These are phyloP conservation scores for Dendrobium huoshanense DNA, from an alignment of 106 monocot genomes.

Conservation along the genomic window DNA sequence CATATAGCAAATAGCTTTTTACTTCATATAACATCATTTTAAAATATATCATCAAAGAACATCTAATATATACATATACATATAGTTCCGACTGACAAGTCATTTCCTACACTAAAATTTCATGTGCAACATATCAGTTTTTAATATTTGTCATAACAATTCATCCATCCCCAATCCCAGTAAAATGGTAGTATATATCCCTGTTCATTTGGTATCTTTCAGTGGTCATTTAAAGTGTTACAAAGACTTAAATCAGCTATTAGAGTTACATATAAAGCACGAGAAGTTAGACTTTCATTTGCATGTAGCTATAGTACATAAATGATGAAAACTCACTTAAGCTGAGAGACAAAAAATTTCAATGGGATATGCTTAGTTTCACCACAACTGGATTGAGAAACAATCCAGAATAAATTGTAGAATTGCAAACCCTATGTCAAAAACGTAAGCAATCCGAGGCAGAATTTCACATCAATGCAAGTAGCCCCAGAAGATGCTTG, in stretches of 20 bases:
- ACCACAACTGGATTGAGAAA: background rate
- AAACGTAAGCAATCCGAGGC: background rate
- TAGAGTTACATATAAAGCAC: background rate
- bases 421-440: background rate
- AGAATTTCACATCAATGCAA: background rate
- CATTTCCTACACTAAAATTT: background rate
- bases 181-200: background rate
- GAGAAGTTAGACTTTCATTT: background rate
- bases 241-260: no score
- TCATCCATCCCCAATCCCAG: background rate
- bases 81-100: background rate
- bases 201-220: background rate
- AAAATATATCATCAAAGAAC: background rate
- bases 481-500: background rate
- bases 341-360: background rate
- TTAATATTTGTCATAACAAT: background rate
- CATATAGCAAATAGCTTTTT: no score
- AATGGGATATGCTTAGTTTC: background rate
- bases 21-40: background rate
- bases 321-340: background rate
- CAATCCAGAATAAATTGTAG: background rate
- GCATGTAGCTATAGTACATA: background rate
- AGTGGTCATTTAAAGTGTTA: no score
- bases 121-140: background rate
- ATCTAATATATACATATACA: background rate